These are phyloP conservation scores for Cyclostephanos invisitatus DNA, from an alignment of 108 stramenopile genomes.

Conservation along the genomic window DNA sequence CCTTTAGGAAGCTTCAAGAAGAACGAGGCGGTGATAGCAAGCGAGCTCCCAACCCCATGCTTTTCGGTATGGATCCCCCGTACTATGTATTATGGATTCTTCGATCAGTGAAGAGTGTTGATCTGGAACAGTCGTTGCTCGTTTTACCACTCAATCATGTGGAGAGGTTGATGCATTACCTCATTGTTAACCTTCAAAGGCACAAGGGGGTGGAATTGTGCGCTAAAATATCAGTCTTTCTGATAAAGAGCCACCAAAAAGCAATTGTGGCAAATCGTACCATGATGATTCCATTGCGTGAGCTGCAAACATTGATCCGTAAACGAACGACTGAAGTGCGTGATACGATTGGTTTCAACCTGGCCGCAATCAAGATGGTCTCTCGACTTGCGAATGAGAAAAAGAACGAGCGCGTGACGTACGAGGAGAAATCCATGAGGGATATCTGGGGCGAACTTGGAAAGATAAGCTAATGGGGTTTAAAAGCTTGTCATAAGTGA, in stretches of 20 bases:
- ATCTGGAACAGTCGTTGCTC: slow-evolving; percentile 92
- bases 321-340: slow-evolving; percentile 62
- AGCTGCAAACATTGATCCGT: slow-evolving; percentile 63
- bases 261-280: slow-evolving; percentile 63
- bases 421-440: slow-evolving; percentile 23
- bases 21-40: slow-evolving; percentile 37
- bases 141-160: slow-evolving; percentile 86
- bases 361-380: slow-evolving; percentile 70
- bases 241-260: slow-evolving; percentile 77
- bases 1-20: slow-evolving; percentile 53
- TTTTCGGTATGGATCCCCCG: slow-evolving; percentile 85
- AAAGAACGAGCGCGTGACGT: slow-evolving; percentile 35
- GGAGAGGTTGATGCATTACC: slow-evolving; percentile 73
- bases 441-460: slow-evolving; percentile 75
- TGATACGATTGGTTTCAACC: slow-evolving; percentile 80
- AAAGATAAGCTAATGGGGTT: background rate
- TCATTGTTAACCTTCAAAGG: slow-evolving; percentile 60
- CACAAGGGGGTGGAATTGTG: slow-evolving; percentile 86
- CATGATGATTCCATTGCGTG: slow-evolving; percentile 68
- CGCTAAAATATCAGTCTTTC: slow-evolving; percentile 66
- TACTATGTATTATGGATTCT: slow-evolving; percentile 87
- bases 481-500: too few relatives aligned
- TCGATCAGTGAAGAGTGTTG: slow-evolving; percentile 81
- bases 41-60: slow-evolving; percentile 69
- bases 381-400: slow-evolving; percentile 50